These are phyloP conservation scores for Kodamaea suecica DNA, from an alignment of 1,139 yeast species.

Conservation along the genomic window DNA sequence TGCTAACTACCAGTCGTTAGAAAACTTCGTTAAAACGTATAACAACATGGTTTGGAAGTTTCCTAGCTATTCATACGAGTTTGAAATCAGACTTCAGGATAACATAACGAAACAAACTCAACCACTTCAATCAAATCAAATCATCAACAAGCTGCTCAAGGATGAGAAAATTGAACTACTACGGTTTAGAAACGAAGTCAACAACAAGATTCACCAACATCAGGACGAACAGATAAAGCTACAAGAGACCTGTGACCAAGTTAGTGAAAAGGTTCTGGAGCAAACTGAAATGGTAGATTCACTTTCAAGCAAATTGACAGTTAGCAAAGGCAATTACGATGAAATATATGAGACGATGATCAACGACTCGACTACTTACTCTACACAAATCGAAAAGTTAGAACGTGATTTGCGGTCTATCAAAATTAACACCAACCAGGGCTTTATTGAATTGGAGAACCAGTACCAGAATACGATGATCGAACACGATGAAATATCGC, in stretches of 20 bases:
- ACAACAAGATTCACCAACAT: slow-evolving; percentile 45
- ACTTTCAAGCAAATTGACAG: slow-evolving; percentile 54
- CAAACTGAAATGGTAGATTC: slow-evolving; percentile 59
- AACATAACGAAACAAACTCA: slow-evolving; percentile 24
- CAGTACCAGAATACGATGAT: slow-evolving; percentile 53
- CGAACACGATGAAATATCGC: slow-evolving; percentile 52
- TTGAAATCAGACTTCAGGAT: slow-evolving; percentile 24
- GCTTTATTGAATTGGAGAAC: slow-evolving; percentile 54
- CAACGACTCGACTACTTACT: slow-evolving; percentile 51
- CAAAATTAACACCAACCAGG: slow-evolving; percentile 52
- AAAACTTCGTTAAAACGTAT: slow-evolving; percentile 52
- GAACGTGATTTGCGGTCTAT: slow-evolving; percentile 59
- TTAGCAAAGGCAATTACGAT: slow-evolving; percentile 54
- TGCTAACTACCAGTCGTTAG: slow-evolving; percentile 48
- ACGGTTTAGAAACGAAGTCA: slow-evolving; percentile 47
- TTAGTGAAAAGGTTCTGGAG: slow-evolving; percentile 53
- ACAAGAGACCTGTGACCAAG: slow-evolving; percentile 59
- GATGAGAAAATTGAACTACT: slow-evolving; percentile 40
- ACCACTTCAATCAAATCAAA: slow-evolving; percentile 15
- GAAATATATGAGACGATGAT: slow-evolving; percentile 56
- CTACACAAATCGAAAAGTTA: slow-evolving; percentile 63
- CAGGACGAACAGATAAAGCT: slow-evolving; percentile 59
- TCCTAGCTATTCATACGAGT: slow-evolving; percentile 20
- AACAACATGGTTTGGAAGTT: slow-evolving; percentile 53
- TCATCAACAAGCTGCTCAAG: slow-evolving; percentile 34